These are phyloP conservation scores for Tympanopsis confertula DNA, from an alignment of 2,329 filamentous ascomycete genomes.

Conservation along the genomic window DNA sequence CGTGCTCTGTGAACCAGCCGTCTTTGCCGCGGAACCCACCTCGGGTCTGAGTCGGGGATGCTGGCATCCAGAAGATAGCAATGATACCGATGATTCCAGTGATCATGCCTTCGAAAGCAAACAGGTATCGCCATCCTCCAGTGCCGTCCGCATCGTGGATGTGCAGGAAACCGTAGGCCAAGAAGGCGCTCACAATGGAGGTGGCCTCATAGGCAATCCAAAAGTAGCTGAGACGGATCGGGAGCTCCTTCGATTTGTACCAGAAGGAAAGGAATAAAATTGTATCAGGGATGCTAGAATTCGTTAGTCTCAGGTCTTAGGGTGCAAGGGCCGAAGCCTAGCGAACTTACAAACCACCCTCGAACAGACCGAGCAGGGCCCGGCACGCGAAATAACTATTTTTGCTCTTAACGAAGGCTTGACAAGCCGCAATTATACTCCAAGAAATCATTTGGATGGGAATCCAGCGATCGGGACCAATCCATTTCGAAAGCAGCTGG, in stretches of 20 bases:
- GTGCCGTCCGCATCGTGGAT: slow-evolving; percentile 34
- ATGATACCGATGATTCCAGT: slow-evolving; percentile 29
- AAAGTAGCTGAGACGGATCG: slow-evolving; percentile 55
- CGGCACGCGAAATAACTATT: slow-evolving; percentile 24
- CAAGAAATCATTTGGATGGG: slow-evolving; percentile 33
- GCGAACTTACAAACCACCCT: slow-evolving; percentile 13
- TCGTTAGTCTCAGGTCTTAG: too few species aligned
- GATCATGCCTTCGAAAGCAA: slow-evolving; percentile 29
- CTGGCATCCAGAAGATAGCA: slow-evolving; percentile 1
- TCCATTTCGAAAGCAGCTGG: slow-evolving; percentile 35
- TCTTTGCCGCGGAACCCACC: slow-evolving; percentile 17
- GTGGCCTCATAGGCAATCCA: slow-evolving; percentile 55
- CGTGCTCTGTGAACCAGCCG: slow-evolving; percentile 36
- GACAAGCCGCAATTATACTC: slow-evolving; percentile 33
- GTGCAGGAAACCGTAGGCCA: slow-evolving; percentile 41
- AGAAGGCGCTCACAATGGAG: slow-evolving; percentile 37
- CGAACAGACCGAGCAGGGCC: slow-evolving; percentile 24
- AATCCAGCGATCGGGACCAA: slow-evolving; percentile 34
- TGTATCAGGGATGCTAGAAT: slow-evolving; percentile 52
- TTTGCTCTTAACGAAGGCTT: slow-evolving; percentile 34
- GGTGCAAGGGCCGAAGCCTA: too few species aligned
- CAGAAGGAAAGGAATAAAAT: slow-evolving; percentile 64
- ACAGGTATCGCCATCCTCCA: slow-evolving; percentile 39
- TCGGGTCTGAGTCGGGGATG: slow-evolving; percentile 10
- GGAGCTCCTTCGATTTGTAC: slow-evolving; percentile 61